Conservation (phyloP, 169 alveolate species). For the Eimeria brunetti region DNA sequence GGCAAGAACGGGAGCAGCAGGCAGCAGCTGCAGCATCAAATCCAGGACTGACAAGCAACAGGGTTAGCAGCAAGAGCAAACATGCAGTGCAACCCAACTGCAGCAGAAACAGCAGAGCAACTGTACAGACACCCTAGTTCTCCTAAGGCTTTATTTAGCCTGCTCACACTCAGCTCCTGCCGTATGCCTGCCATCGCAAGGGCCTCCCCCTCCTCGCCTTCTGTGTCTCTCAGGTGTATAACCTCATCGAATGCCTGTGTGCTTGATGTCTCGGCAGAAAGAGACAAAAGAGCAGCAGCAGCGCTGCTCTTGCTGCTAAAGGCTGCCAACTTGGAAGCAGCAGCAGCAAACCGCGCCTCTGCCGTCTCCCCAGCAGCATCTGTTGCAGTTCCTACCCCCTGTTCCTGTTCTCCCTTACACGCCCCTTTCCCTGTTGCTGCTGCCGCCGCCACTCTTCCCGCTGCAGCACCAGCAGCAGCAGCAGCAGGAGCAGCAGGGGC, state of each 20-base stretch:
- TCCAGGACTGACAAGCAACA: background rate
- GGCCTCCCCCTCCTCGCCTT: background rate
- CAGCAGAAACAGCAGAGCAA: background rate
- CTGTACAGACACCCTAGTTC: background rate
- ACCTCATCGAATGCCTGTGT: slow-evolving; percentile 39
- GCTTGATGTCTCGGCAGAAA: slow-evolving; percentile 6
- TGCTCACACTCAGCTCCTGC: slow-evolving; percentile 33
- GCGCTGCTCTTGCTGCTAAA: background rate
- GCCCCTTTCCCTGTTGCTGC: background rate
- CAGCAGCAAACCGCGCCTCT: slow-evolving; percentile 39
- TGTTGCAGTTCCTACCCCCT: background rate
- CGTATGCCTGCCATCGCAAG: slow-evolving; percentile 47
- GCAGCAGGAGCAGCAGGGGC: background rate
- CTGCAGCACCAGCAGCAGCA: background rate
- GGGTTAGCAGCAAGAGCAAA: background rate
- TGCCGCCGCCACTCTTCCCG: background rate
- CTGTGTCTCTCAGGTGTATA: background rate
- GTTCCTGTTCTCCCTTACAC: background rate
- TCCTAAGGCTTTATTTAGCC: background rate
- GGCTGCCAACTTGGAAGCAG: slow-evolving; percentile 38
- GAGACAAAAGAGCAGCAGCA: slow-evolving; percentile 10
- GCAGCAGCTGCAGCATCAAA: background rate
- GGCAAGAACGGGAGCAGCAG: background rate
- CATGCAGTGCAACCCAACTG: background rate
- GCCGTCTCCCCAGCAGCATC: background rate